phyloP scores from a whole-genome alignment of 2,329 filamentous ascomycete genomes.

The Simplicillium sp. region DNA sequence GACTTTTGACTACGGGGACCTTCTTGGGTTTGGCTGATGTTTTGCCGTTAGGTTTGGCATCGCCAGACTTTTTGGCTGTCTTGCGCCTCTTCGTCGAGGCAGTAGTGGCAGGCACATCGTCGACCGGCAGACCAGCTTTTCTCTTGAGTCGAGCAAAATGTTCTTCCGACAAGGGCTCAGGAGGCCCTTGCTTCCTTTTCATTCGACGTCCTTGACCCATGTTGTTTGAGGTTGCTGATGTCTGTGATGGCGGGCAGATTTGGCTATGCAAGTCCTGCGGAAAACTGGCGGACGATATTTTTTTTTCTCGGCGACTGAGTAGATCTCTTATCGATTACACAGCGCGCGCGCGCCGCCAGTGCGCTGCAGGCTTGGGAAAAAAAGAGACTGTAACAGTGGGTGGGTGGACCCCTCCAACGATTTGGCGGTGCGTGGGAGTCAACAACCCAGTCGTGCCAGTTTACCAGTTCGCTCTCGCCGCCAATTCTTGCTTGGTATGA shows the following conservation, averaged over 20 bases:
- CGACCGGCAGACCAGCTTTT: conserved; percentile 64
- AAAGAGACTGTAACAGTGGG: too few species aligned
- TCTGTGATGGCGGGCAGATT: too few species aligned
- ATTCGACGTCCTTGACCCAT: conserved; percentile 91
- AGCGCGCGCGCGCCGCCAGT: too few species aligned
- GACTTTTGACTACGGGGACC: conserved; percentile 28
- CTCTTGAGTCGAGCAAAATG: conserved; percentile 73
- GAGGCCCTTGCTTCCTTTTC: conserved; percentile 90
- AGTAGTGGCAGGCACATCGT: conserved; percentile 39
- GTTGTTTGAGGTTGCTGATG: conserved; percentile 3
- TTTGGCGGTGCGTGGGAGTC: too few species aligned
- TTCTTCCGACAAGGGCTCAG: conserved; percentile 71
- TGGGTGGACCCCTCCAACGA: too few species aligned
- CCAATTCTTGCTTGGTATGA: too few species aligned
- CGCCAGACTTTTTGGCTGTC: conserved; percentile 23
- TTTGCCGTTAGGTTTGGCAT: conserved; percentile 11
- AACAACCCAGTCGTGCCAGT: too few species aligned
- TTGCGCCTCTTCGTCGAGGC: conserved; percentile 52
- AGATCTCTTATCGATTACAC: not conserved
- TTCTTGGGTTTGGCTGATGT: conserved; percentile 4
- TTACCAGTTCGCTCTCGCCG: too few species aligned
- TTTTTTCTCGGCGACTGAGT: not conserved
- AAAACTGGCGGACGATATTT: not conserved
- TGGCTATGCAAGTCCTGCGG: too few species aligned
- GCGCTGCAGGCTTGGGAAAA: too few species aligned